These are phyloP conservation scores for Nepenthes mirabilis DNA, from an alignment of 148 eudicot genomes.

Conservation along the genomic window DNA sequence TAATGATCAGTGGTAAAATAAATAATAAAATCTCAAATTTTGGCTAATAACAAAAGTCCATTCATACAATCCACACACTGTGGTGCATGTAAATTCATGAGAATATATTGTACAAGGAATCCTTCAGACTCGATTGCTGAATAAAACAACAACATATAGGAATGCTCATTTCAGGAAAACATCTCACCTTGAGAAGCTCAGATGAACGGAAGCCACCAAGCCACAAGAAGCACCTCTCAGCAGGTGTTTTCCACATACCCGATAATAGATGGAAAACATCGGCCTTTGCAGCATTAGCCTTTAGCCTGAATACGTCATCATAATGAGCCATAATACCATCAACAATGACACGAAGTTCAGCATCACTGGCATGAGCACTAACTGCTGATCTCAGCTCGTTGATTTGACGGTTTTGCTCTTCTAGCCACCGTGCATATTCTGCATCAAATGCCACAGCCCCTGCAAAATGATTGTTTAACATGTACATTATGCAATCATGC, in stretches of 20 bases:
- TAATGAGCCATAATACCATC: conserved; percentile 38
- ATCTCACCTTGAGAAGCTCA: conserved; percentile 41
- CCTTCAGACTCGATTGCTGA: not conserved
- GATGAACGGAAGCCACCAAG: conserved; percentile 53
- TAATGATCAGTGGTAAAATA: no score
- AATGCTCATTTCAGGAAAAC: not conserved
- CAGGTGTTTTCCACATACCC: conserved; percentile 57
- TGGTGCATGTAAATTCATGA: no score
- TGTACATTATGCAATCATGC: not conserved
- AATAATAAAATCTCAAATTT: no score
- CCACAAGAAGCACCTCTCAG: conserved; percentile 53
- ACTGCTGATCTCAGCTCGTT: conserved; percentile 45
- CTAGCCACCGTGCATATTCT: conserved; percentile 48
- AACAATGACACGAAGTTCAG: conserved; percentile 41
- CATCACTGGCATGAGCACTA: conserved; percentile 41
- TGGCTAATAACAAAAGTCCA: no score
- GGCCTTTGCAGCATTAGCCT: conserved; percentile 41
- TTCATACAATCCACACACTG: no score
- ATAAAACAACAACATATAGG: not conserved
- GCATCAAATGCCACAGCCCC: conserved; percentile 55
- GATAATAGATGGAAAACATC: conserved; percentile 49
- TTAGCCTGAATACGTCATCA: conserved; percentile 38
- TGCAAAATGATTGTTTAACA: conserved; percentile 6
- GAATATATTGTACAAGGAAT: not conserved
- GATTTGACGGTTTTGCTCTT: conserved; percentile 40